A percentile compares a stretch with the other conserved stretches of the same genome.
phyloP scores from a whole-genome alignment of 805 yeast species.

The Kodamaea leandrae region DNA sequence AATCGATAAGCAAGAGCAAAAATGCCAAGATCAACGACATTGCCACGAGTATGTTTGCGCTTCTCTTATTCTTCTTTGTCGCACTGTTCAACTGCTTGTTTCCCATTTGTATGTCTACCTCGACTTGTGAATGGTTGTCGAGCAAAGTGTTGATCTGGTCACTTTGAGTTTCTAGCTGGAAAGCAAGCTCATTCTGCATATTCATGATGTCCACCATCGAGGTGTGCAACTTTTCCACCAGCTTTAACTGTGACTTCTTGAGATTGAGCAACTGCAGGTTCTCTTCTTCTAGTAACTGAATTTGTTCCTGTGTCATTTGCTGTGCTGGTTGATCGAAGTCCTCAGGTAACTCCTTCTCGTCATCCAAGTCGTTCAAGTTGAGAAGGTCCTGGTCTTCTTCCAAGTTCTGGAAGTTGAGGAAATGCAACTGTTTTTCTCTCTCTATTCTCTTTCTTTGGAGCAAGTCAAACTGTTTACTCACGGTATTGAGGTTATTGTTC shows the following conservation, averaged over 20 bases:
- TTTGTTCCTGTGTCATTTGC: constrained; percentile 49
- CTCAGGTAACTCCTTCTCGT: not conserved
- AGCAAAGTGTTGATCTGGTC: constrained; percentile 62
- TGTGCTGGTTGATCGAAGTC: constrained; percentile 8
- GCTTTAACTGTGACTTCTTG: constrained; percentile 58
- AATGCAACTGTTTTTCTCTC: constrained; percentile 36
- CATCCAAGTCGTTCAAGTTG: constrained; percentile 11
- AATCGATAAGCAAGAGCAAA: constrained; percentile 55
- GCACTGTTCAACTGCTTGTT: constrained; percentile 70
- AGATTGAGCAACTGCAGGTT: constrained; percentile 53
- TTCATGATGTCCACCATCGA: constrained; percentile 72
- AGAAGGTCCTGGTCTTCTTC: constrained; percentile 17
- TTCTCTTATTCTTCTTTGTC: constrained; percentile 55
- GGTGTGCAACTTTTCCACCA: constrained; percentile 57
- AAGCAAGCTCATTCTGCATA: constrained; percentile 69
- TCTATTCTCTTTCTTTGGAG: constrained; percentile 50
- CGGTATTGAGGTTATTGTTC: constrained; percentile 39
- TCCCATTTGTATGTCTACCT: constrained; percentile 64
- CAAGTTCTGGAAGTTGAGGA: constrained; percentile 40
- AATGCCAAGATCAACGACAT: constrained; percentile 56
- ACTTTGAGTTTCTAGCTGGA: constrained; percentile 71
- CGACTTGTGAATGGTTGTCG: constrained; percentile 66
- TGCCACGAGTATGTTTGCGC: constrained; percentile 56
- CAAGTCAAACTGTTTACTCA: constrained; percentile 45
- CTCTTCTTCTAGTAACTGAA: constrained; percentile 57